A percentile compares a stretch with the other conserved stretches of the same genome.
These are phyloP conservation scores for Puccinia coronata DNA, from an alignment of 1,284 basidiomycete species.

Conservation along the genomic window DNA sequence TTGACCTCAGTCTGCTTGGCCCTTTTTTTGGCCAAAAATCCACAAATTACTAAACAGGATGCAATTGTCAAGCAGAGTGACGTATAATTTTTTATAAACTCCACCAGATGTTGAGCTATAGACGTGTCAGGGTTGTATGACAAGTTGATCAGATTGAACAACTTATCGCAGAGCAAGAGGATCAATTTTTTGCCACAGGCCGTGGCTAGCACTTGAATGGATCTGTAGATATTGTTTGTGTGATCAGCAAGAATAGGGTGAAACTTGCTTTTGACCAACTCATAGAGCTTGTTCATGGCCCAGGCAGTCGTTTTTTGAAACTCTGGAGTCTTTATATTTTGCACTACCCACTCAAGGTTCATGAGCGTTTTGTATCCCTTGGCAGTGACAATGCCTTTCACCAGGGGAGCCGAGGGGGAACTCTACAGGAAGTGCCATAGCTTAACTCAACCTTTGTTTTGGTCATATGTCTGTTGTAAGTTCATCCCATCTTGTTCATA, in stretches of 20 bases:
- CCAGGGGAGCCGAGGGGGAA: not conserved
- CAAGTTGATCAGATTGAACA: not conserved
- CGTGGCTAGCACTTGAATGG: not conserved
- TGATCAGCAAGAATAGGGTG: not conserved
- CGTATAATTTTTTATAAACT: not conserved
- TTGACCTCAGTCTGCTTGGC: too few relatives aligned
- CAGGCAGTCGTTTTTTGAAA: not conserved
- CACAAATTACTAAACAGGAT: too few relatives aligned
- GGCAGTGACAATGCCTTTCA: not conserved
- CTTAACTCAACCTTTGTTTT: too few relatives aligned
- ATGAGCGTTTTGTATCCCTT: constrained; percentile 5
- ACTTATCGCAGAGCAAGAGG: not conserved
- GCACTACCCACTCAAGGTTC: not conserved
- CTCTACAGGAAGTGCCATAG: too few relatives aligned
- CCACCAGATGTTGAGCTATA: not conserved
- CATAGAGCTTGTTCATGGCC: not conserved
- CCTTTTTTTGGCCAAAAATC: too few relatives aligned
- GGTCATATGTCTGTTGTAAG: too few relatives aligned
- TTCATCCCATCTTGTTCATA: too few relatives aligned
- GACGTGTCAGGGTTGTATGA: not conserved
- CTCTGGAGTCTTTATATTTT: not conserved
- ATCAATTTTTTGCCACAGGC: not conserved
- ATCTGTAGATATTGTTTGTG: too few relatives aligned
- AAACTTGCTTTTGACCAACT: not conserved
- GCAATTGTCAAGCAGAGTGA: not conserved